Base-by-base conservation (phyloP, 2,329 filamentous ascomycete species). In the Bretziella fagacearum region DNA sequence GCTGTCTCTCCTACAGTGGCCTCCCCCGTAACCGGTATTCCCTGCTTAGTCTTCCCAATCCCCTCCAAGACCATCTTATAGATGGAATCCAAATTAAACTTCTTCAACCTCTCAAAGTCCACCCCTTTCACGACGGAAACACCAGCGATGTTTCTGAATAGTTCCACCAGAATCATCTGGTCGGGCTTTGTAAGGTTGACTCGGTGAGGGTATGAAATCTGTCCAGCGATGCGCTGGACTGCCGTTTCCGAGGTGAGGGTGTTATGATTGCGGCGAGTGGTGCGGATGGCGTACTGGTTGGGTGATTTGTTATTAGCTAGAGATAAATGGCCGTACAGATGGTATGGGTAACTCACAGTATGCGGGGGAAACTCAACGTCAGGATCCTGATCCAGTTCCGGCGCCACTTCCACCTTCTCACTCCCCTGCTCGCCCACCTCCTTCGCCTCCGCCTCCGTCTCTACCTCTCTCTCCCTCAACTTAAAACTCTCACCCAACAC, bases 131-230 rank as follows among this genome's bases (percentile, higher is more conserved):
- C 80, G 27, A 91, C 82, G 53, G 81, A 84, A 66, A 91, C 79
- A 18, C 84, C 82, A 56, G 79, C 81, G 33, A 84, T 70, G 47
- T 76, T 78, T 25, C 44, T 20, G 60, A 81, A 89, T 48, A 91
- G 71, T 56, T 91, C 83, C 48, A 91, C 75, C 52, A 89, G 63
- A 54, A 91, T 79, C 26, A 87, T 74, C 57, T 84, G 75, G 62
- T 89, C 82, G 27, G 83, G 82, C n/a, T 69, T 71, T 41, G 69
- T 73, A n/a, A 93, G 70, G 55, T 87, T 77, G 50, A 91, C 84
- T 56, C 78, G 81, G 62, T 91, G 84, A 32, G 69, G 69, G 7
- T 69, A 64, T 43, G 77, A 75, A 51, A 86, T 73, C 25, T 78
- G 63, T 32, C 67, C 64, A 3, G 82, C 84, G 52, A 89, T 70